A percentile compares a stretch with the other conserved stretches of the same genome.
phyloP scores from a whole-genome alignment of 225 moss, liverwort and hornwort genomes.

The Physcomitrium patens region DNA sequence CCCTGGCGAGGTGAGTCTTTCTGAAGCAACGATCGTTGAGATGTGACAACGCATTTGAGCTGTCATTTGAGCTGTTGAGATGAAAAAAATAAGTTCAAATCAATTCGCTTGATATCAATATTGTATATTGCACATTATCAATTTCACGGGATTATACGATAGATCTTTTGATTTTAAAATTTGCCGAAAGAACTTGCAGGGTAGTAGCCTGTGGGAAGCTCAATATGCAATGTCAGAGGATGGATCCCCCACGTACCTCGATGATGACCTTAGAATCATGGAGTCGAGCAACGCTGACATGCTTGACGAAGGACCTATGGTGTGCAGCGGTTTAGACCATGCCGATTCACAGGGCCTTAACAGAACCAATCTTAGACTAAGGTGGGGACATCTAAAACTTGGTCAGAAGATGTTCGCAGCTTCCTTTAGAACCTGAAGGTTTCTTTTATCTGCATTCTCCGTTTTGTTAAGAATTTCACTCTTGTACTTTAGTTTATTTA shows the following conservation, averaged over 20 bases:
- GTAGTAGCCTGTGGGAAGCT: constrained; percentile 61
- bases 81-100: neutral
- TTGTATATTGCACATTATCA: neutral
- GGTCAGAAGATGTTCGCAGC: constrained; percentile 2
- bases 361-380: constrained; percentile 75
- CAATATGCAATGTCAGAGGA: constrained; percentile 57
- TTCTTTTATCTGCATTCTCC: too few relatives aligned
- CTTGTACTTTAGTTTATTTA: neutral
- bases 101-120: neutral
- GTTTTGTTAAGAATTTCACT: too few relatives aligned
- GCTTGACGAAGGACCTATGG: constrained; percentile 51
- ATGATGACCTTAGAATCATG: constrained; percentile 29
- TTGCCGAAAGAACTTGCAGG: constrained; percentile 45
- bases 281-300: constrained; percentile 34
- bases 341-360: constrained; percentile 93
- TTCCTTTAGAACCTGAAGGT: neutral
- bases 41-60: constrained; percentile 4
- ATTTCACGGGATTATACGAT: neutral
- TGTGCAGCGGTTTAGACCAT: constrained; percentile 86
- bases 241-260: constrained; percentile 42
- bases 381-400: constrained; percentile 37
- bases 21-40: neutral
- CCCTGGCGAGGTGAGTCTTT: constrained; percentile 54
- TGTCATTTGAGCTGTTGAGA: neutral
- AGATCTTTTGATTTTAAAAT: constrained; percentile 24